Conservation (phyloP, 2,329 filamentous ascomycete species). For the Mycosphaerelloides madeirae region DNA sequence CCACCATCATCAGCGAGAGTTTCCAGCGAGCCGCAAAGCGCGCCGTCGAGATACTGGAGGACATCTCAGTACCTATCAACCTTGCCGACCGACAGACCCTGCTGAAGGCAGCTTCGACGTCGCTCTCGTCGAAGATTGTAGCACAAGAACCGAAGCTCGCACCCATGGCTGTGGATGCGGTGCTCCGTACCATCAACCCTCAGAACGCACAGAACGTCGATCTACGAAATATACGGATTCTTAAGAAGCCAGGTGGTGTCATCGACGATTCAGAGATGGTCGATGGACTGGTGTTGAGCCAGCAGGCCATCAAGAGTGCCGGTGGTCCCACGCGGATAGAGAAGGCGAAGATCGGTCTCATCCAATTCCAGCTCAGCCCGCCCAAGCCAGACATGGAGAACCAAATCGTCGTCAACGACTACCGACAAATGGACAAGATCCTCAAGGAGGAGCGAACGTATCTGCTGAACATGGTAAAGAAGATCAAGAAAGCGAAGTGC, state of each 20-base stretch:
- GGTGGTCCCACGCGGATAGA: conserved; percentile 89
- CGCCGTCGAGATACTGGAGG: conserved; percentile 82
- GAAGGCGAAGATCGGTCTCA: conserved; percentile 93
- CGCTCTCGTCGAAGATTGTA: conserved; percentile 96
- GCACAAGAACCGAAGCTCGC: conserved; percentile 94
- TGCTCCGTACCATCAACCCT: conserved; percentile 90
- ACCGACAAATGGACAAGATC: conserved; percentile 99
- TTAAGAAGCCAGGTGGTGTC: conserved; percentile 96
- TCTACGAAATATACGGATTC: conserved; percentile 88
- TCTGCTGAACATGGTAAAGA: conserved; percentile 97
- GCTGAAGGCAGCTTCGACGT: conserved; percentile 93
- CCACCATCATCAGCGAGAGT: conserved; percentile 93
- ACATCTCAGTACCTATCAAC: conserved; percentile 91
- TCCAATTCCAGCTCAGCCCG: conserved; percentile 97
- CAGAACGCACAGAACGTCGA: conserved; percentile 97
- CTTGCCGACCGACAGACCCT: conserved; percentile 83
- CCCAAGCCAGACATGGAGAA: conserved; percentile 99
- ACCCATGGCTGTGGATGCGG: conserved; percentile 97
- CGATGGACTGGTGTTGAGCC: conserved; percentile 86
- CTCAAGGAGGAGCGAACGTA: conserved; percentile 98
- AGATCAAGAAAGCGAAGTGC: conserved; percentile 99
- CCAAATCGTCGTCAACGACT: conserved; percentile 98
- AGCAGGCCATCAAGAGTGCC: conserved; percentile 88
- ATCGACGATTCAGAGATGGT: conserved; percentile 98
- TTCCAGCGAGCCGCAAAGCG: conserved; percentile 92